A percentile compares a stretch with the other conserved stretches of the same genome.
phyloP scores from a whole-genome alignment of 768 basidiomycete genomes.

The Boletales sp. region DNA sequence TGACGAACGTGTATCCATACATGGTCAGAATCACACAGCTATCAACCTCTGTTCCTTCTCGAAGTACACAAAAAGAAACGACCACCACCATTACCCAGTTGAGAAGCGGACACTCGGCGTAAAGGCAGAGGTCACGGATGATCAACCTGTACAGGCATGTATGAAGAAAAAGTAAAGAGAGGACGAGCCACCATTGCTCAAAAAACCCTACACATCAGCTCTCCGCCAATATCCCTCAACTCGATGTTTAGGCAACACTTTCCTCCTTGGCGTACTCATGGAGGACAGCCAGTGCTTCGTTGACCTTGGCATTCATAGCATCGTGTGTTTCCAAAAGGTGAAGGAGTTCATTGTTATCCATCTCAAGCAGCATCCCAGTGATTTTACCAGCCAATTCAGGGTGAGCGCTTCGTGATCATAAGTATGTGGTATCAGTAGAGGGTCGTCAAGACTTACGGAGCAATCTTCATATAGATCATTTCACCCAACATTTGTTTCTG shows the following conservation, averaged over 20 bases:
- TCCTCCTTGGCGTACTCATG: conserved; percentile 70
- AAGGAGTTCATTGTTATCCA: conserved; percentile 93
- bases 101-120: conserved; percentile 32
- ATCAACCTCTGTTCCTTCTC: conserved; percentile 56
- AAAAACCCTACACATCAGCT: conserved; percentile 20
- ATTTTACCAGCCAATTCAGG: conserved; percentile 98
- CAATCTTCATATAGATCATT: conserved; percentile 90
- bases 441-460: conserved; percentile 46
- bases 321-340: conserved; percentile 81
- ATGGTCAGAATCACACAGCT: conserved; percentile 12
- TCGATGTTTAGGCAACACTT: background rate
- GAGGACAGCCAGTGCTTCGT: conserved; percentile 85
- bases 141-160: conserved; percentile 34
- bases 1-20: too few species aligned
- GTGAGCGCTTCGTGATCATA: conserved; percentile 51
- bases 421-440: conserved; percentile 1
- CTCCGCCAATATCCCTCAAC: background rate
- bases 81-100: conserved; percentile 48
- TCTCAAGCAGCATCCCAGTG: conserved; percentile 98
- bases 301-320: conserved; percentile 85
- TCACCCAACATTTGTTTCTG: conserved; percentile 99
- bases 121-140: conserved; percentile 37
- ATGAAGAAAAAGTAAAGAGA: conserved; percentile 38
- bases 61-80: conserved; percentile 50
- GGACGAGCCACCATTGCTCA: conserved; percentile 49